Evolutionary conservation across 768 basidiomycete genomes (phyloP).

Genomic region (Kockovaella imperatae): DNA sequence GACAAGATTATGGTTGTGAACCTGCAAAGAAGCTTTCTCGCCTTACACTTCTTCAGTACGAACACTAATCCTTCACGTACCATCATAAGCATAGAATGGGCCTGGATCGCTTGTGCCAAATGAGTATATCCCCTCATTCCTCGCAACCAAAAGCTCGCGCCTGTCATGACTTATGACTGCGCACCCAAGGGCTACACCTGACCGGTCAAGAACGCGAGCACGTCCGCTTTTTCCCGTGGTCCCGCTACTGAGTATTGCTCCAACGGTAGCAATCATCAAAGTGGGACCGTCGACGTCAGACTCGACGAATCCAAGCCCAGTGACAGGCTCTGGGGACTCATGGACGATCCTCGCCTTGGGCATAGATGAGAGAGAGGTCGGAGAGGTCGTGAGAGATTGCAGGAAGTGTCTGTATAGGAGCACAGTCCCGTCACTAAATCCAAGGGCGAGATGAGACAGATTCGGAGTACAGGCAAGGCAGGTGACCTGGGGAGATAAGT

Average conservation of each 20-base stretch:
- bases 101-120: conserved; percentile 75
- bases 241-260: conserved; percentile 62
- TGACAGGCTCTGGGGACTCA: conserved; percentile 78
- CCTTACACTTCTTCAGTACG: conserved; percentile 47
- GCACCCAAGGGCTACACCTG: conserved; percentile 77
- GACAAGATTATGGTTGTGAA: conserved; percentile 74
- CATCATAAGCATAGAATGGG: conserved; percentile 85
- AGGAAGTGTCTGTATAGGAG: conserved; percentile 83
- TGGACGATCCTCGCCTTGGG: conserved; percentile 79
- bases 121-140: conserved; percentile 85
- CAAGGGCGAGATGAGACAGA: conserved; percentile 79
- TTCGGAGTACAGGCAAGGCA: conserved; percentile 68
- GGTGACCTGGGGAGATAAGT: conserved; percentile 53
- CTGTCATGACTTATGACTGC: conserved; percentile 65
- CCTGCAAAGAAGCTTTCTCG: conserved; percentile 66
- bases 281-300: conserved; percentile 40
- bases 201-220: conserved; percentile 70
- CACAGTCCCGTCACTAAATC: conserved; percentile 90
- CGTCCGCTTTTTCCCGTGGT: conserved; percentile 61
- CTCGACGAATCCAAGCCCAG: conserved; percentile 68
- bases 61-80: conserved; percentile 45
- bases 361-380: conserved; percentile 59
- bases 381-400: conserved; percentile 70
- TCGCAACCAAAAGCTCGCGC: conserved; percentile 67
- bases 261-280: conserved; percentile 82